These are phyloP conservation scores for Cyclotella sp. DNA, from an alignment of 108 stramenopile genomes.

Conservation along the genomic window DNA sequence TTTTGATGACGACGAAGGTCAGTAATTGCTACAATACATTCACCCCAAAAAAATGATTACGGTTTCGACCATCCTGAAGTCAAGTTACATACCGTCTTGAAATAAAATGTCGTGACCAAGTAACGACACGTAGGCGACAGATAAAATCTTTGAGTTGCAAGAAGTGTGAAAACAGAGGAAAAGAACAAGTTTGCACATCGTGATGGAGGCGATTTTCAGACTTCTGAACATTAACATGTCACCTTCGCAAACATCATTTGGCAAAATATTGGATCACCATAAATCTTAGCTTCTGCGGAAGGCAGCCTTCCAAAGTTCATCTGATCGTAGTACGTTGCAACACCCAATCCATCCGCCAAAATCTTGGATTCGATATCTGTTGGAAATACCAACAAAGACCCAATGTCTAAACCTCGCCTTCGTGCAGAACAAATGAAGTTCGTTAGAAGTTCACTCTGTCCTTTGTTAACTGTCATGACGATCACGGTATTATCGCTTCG, in stretches of 20 bases:
- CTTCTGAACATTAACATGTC: no score
- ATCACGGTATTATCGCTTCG: constrained; percentile 67
- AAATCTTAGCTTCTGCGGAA: constrained; percentile 45
- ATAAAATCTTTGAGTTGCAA: constrained; percentile 22
- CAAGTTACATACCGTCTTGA: constrained; percentile 37
- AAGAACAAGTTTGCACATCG: not conserved
- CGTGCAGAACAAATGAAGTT: constrained; percentile 82
- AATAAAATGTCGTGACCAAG: constrained; percentile 66
- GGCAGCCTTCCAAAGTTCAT: constrained; percentile 49
- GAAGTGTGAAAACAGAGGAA: not conserved
- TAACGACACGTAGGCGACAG: constrained; percentile 45
- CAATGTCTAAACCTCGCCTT: constrained; percentile 51
- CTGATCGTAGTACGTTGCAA: constrained; percentile 44
- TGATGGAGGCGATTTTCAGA: not conserved
- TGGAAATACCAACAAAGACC: constrained; percentile 51
- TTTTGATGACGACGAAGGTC: not conserved
- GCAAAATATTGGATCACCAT: constrained; percentile 60
- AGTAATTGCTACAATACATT: not conserved
- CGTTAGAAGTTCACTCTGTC: constrained; percentile 76
- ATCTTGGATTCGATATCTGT: constrained; percentile 41
- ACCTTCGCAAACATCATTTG: constrained; percentile 71
- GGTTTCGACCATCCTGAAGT: not conserved
- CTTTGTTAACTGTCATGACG: constrained; percentile 83
- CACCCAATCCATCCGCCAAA: constrained; percentile 37
- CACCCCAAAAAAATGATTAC: no score